Conservation (phyloP, 2,329 filamentous ascomycete genomes). For the Colletotrichum abscissum region DNA sequence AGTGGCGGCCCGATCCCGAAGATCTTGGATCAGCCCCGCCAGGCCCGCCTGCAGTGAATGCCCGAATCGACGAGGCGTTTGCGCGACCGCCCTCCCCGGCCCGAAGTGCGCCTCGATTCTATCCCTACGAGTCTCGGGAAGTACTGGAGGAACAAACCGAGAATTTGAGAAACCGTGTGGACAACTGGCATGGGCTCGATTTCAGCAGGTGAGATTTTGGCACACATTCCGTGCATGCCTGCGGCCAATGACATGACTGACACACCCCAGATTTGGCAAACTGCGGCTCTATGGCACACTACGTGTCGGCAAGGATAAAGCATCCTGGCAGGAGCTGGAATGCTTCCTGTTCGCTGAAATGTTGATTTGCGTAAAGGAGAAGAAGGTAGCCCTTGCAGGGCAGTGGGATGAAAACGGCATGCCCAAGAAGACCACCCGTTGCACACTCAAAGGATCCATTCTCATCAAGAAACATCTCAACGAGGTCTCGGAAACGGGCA, state of each 20-base stretch:
- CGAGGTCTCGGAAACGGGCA: constrained; percentile 79
- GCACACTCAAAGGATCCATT: constrained; percentile 96
- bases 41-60: constrained; percentile 51
- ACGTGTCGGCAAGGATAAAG: constrained; percentile 93
- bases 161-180: constrained; percentile 85
- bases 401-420: constrained; percentile 74
- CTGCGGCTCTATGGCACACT: constrained; percentile 89
- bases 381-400: constrained; percentile 73
- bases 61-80: constrained; percentile 64
- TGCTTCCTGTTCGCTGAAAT: constrained; percentile 98
- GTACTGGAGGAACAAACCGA: constrained; percentile 88
- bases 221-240: not conserved
- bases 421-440: constrained; percentile 76
- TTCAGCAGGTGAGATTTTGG: constrained; percentile 73
- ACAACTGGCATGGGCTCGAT: constrained; percentile 98
- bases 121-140: constrained; percentile 80
- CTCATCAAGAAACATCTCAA: constrained; percentile 98
- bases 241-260: constrained; percentile 41
- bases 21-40: constrained; percentile 72
- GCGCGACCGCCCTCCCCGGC: constrained; percentile 70
- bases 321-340: constrained; percentile 97
- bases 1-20: constrained; percentile 88
- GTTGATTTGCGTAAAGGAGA: constrained; percentile 99
- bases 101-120: constrained; percentile 67
- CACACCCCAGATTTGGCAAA: constrained; percentile 79